Evolutionary conservation across 2,329 filamentous ascomycete species (phyloP), one percentile per base, ranked within the genome.

Genomic region (Neofusicoccum kwambonambiense): DNA sequence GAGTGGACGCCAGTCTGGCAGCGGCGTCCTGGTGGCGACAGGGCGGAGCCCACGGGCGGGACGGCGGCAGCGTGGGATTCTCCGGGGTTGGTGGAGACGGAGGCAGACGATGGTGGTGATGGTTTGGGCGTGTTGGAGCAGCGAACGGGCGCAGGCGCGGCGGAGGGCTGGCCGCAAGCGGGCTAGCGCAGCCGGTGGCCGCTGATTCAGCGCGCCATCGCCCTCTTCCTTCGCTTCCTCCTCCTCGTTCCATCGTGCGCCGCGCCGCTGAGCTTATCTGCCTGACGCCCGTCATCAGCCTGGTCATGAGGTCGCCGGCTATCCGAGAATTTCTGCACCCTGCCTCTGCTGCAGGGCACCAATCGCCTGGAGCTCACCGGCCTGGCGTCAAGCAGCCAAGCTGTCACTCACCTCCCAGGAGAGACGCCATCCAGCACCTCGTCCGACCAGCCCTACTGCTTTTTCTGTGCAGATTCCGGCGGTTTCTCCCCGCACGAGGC

Each of bases 261-360:
- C 27, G 27, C 27, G 27, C 27, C 27, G 27, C 39, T 58, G 54
- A 45, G 39, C 54, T 58, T 58, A 58, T 58, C 54, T 58, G 52
- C 52, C 39, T 44, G 22, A 57, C 52, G 52, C 54, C 54, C 17
- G 56, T 47, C 56, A 60, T 60, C 56, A 19, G 56, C 41, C 54
- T 19, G 42, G 27, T 49, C 56, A 49, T 47, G 56, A 19, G 56
- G 42, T 22, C 56, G 37, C 41, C 42, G 11, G 27, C 42, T 35
- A 17, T 15, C 15, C 9, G 15, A 56, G 15, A 13, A 11, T 11
- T 13, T 52, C 50, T 35, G 50, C 50, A 39, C 12, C 22, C 37
- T 13, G 52, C 8, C 13, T 42, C 37, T 57, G 12, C 52, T 57
- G 52, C 52, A 57, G 39, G 37, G 39, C 52, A 8, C 19, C 51